A percentile compares a stretch with the other conserved stretches of the same genome.
Conservation (phyloP, 768 basidiomycete species). For the Tephrocybe sp. region DNA sequence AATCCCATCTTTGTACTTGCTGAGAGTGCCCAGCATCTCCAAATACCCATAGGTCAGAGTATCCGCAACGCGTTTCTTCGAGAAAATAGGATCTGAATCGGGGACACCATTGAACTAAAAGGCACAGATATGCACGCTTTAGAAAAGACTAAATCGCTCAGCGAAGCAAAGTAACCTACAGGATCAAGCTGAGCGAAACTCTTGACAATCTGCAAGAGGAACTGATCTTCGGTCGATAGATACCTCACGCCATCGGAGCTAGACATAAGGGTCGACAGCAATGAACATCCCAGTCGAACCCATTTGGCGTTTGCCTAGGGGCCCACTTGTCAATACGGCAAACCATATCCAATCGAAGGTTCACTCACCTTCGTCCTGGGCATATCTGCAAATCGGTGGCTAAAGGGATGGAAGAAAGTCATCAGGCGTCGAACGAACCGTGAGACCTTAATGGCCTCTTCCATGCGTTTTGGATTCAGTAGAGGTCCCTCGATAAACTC, state of each 20-base stretch:
- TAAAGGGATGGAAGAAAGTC: slow-evolving; percentile 91
- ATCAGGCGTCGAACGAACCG: slow-evolving; percentile 90
- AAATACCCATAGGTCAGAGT: slow-evolving; percentile 92
- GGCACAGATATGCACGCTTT: neutral
- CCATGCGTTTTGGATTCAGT: slow-evolving; percentile 86
- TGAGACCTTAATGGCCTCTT: slow-evolving; percentile 90
- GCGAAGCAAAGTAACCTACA: slow-evolving; percentile 41
- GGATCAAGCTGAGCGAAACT: slow-evolving; percentile 93
- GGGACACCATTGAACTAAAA: slow-evolving; percentile 69
- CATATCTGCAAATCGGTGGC: slow-evolving; percentile 84
- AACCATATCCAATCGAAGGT: neutral
- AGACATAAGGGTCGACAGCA: slow-evolving; percentile 81
- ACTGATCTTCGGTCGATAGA: slow-evolving; percentile 78
- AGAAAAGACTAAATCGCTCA: neutral
- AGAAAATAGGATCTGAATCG: slow-evolving; percentile 80
- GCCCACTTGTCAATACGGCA: neutral
- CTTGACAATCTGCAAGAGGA: slow-evolving; percentile 80
- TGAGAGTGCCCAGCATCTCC: slow-evolving; percentile 92
- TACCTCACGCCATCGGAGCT: slow-evolving; percentile 85
- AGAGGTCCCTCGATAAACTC: slow-evolving; percentile 92
- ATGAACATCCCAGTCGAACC: slow-evolving; percentile 81
- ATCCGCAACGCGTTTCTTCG: slow-evolving; percentile 75
- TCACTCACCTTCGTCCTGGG: slow-evolving; percentile 56
- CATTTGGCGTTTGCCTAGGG: slow-evolving; percentile 75
- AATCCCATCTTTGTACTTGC: slow-evolving; percentile 85